Evolutionary conservation across 768 basidiomycete genomes (phyloP).

Genomic region (Leccinum broughii): DNA sequence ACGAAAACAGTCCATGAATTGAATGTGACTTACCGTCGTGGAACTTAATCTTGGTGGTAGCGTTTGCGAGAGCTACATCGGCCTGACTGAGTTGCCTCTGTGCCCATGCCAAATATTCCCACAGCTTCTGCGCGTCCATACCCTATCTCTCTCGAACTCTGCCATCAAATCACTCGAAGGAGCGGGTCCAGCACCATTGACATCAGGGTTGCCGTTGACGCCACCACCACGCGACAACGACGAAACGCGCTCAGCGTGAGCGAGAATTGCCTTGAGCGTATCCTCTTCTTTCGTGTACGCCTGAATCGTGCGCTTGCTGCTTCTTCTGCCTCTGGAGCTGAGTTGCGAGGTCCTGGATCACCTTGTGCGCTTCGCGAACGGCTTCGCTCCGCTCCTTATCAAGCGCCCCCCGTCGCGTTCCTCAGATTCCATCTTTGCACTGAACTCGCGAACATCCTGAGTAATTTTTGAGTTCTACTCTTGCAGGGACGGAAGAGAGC

Average conservation of each 20-base stretch:
- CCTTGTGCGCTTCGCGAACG: constrained; percentile 83
- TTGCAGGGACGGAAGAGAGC: constrained; percentile 76
- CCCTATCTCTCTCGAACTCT: constrained; percentile 77
- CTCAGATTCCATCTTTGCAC: constrained; percentile 79
- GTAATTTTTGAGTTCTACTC: constrained; percentile 87
- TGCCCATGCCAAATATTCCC: constrained; percentile 65
- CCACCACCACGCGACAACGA: constrained; percentile 14
- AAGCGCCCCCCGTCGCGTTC: constrained; percentile 72
- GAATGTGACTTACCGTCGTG: constrained; percentile 57
- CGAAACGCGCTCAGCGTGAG: constrained; percentile 43
- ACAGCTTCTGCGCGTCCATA: constrained; percentile 65
- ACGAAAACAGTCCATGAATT: too few relatives aligned
- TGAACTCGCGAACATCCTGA: constrained; percentile 84
- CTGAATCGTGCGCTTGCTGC: constrained; percentile 67
- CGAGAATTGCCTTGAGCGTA: constrained; percentile 73
- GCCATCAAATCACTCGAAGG: constrained; percentile 44
- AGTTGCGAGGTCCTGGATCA: constrained; percentile 76
- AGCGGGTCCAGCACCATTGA: constrained; percentile 27
- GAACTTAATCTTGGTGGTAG: constrained; percentile 79
- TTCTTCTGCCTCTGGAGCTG: constrained; percentile 81
- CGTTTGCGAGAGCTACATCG: constrained; percentile 72
- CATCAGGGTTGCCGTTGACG: constrained; percentile 39
- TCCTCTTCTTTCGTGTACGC: constrained; percentile 89
- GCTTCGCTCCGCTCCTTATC: constrained; percentile 78
- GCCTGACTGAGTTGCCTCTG: constrained; percentile 70